Evolutionary conservation across 2,329 filamentous ascomycete species (phyloP).

Genomic region (Colletotrichum sojae): DNA sequence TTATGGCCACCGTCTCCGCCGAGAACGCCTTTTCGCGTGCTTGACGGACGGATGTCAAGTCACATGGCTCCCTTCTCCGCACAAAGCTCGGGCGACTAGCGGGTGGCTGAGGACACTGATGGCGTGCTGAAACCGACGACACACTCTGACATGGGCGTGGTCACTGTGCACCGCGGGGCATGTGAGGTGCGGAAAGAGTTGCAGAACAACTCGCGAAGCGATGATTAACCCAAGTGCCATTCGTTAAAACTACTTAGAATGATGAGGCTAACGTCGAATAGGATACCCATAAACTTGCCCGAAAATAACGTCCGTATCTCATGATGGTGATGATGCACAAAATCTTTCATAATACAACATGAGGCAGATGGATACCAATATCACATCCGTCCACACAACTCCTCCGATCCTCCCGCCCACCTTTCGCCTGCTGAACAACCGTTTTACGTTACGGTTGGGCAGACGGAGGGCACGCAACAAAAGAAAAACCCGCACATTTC

Average conservation of each 20-base stretch:
- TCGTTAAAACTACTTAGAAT: conserved; percentile 18
- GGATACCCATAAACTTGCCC: conserved; percentile 25
- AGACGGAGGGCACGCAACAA: conserved; percentile 9
- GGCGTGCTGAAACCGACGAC: conserved; percentile 26
- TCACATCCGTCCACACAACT: conserved; percentile 18
- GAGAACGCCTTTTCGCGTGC: conserved; percentile 14
- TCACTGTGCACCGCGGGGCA: background rate
- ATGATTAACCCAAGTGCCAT: conserved; percentile 4
- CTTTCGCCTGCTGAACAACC: background rate
- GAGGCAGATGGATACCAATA: conserved; percentile 29
- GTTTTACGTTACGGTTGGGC: conserved; percentile 11
- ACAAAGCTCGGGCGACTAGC: conserved; percentile 8
- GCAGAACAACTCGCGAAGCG: background rate
- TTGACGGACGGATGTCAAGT: conserved; percentile 22
- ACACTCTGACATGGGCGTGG: background rate
- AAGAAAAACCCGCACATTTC: conserved; percentile 28
- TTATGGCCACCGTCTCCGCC: conserved; percentile 8
- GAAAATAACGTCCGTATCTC: conserved; percentile 38
- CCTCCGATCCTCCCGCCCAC: conserved; percentile 2
- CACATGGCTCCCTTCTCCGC: conserved; percentile 18
- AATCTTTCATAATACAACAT: conserved; percentile 38
- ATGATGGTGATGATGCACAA: conserved; percentile 39
- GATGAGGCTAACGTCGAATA: conserved; percentile 35
- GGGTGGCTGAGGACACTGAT: conserved; percentile 22
- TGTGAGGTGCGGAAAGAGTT: background rate